These are phyloP conservation scores for Cylindricascospora bacillispora DNA, from an alignment of 1,139 yeast genomes.

Conservation along the genomic window DNA sequence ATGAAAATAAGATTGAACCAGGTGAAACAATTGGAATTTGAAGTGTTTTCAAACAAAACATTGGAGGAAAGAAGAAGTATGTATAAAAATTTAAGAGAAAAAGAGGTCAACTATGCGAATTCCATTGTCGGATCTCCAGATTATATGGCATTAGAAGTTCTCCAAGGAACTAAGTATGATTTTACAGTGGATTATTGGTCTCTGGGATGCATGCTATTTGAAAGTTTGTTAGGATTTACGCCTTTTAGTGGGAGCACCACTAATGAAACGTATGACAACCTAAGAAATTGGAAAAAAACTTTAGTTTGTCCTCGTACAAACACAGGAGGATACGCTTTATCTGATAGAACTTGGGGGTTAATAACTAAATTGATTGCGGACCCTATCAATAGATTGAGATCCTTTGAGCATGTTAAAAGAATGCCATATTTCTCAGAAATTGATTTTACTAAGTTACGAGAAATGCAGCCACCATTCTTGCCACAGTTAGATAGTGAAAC, in stretches of 20 bases:
- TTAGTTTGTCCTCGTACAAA: conserved; percentile 84
- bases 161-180: conserved; percentile 87
- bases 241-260: conserved; percentile 92
- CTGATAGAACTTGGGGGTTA: conserved; percentile 94
- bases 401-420: conserved; percentile 66
- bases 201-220: conserved; percentile 87
- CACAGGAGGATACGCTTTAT: conserved; percentile 82
- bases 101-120: conserved; percentile 69
- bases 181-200: conserved; percentile 99
- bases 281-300: conserved; percentile 86
- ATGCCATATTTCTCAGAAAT: conserved; percentile 78
- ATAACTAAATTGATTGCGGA: conserved; percentile 69
- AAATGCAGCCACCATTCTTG: conserved; percentile 78
- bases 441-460: conserved; percentile 61
- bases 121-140: conserved; percentile 98
- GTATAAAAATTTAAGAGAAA: conserved; percentile 59
- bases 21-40: conserved; percentile 58
- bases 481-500: conserved; percentile 95
- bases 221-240: conserved; percentile 88
- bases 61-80: conserved; percentile 77
- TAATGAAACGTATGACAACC: conserved; percentile 88
- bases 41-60: conserved; percentile 51
- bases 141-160: conserved; percentile 96
- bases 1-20: conserved; percentile 78
- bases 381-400: conserved; percentile 60